Evolutionary conservation across 371 early-diverging fungal genomes (phyloP).

Genomic region (Rhizopus delemar): DNA sequence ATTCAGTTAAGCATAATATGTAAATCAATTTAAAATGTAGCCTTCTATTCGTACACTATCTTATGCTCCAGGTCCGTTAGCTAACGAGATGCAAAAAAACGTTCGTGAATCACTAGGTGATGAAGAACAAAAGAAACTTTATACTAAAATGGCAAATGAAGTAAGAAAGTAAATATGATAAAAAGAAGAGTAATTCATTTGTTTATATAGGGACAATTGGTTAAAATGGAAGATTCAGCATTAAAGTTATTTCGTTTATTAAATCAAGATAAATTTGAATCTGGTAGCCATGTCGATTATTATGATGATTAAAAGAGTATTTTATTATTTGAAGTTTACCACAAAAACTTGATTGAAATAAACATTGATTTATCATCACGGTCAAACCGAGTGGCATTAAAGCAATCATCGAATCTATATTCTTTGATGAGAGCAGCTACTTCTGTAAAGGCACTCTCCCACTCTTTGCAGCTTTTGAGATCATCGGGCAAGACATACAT

Average conservation of each 20-base stretch:
- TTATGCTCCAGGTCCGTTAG: conserved; percentile 92
- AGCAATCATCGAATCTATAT: conserved; percentile 17
- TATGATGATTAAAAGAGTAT: conserved; percentile 54
- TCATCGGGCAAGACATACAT: conserved; percentile 52
- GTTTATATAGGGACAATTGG: conserved; percentile 61
- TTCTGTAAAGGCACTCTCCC: conserved; percentile 38
- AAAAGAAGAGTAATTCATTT: conserved; percentile 2
- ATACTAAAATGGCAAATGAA: conserved; percentile 61
- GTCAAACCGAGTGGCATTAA: conserved; percentile 10
- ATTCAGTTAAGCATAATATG: not conserved
- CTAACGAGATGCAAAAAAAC: conserved; percentile 82
- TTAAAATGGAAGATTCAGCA: conserved; percentile 74
- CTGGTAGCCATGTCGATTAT: conserved; percentile 83
- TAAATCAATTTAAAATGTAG: conserved; percentile 8
- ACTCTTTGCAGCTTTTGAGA: conserved; percentile 24
- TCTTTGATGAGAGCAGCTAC: conserved; percentile 22
- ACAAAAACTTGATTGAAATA: conserved; percentile 22
- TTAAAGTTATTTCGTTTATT: conserved; percentile 59
- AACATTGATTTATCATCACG: conserved; percentile 2
- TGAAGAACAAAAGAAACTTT: conserved; percentile 62
- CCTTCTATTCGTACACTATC: conserved; percentile 61
- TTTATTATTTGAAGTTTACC: conserved; percentile 10
- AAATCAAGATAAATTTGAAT: conserved; percentile 56
- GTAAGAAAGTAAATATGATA: conserved; percentile 25
- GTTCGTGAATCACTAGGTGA: conserved; percentile 79